Base-by-base conservation (phyloP, 2,329 filamentous ascomycete genomes). In the Penicillium glabrum region DNA sequence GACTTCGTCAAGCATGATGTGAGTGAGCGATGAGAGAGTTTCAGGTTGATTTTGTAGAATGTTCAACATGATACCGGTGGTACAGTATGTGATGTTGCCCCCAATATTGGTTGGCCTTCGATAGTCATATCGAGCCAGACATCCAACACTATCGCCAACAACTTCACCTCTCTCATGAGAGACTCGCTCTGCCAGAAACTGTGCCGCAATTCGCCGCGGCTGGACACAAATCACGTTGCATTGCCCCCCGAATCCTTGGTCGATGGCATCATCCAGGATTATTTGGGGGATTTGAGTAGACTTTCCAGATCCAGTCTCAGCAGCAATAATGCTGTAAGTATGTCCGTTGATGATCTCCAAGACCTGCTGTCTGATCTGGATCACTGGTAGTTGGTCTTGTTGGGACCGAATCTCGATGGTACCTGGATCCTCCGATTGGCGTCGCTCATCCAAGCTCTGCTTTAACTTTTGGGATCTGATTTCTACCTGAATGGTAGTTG, bases 271-370 rank as follows among this genome's bases (percentile, higher is more conserved):
- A n/a, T 83, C 79, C 2, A 83, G 66, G 26, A 83, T 57, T n/a
- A 83, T 79, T 58, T 83, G 81, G n/a, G 81, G 80, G 9, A 83
- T 72, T 65, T 83, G 81, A 6, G 79, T 81, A 52, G 70, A 67
- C 62, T 82, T 82, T 21, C 80, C 79, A 45, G 75, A 77, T 3
- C 78, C 79, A 41, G 78, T 79, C 26, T 77, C 74, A 19, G 77
- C 79, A 47, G 77, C 71, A 55, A 82, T 72, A 46, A 82, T 77
- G 60, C 74, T 78, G 63, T 77, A 79, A 0, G 68, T 63, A 53
- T 79, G 71, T 9, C 72, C 67, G 7, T 74, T 67, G 19, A 81
- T 68, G 46, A 77, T 61, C 2, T 74, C 65, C 11, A 80, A 58
- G 13, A 81, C 69, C 46, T 74, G 45, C 3, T 65, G 56, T 41